Percentiles rank a stretch among this genome's conserved stretches.
These are phyloP conservation scores for Hypholoma sublateritium DNA, from an alignment of 768 basidiomycete genomes.

Conservation along the genomic window DNA sequence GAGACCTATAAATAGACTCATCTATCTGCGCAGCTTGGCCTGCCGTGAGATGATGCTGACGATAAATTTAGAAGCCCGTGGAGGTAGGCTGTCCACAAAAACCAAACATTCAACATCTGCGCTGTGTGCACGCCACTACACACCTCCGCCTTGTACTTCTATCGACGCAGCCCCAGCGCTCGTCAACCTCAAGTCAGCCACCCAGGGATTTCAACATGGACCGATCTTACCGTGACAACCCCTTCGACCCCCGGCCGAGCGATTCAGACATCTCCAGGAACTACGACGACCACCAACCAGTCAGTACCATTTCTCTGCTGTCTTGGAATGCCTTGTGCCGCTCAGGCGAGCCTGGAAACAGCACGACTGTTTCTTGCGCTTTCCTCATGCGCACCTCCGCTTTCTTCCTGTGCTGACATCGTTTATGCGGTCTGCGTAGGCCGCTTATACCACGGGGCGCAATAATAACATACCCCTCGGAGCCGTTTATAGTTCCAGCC, in stretches of 20 bases:
- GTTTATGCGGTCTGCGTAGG: background rate
- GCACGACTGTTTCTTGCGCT: background rate
- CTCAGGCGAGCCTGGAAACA: too few species aligned
- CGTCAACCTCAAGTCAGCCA: background rate
- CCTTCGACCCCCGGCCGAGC: slow-evolving; percentile 2
- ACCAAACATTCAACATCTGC: background rate
- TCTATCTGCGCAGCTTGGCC: too few species aligned
- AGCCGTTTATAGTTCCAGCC: slow-evolving; percentile 5
- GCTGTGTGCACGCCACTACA: background rate
- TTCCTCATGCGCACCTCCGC: too few species aligned
- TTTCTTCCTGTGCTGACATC: background rate
- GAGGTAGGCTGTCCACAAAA: background rate
- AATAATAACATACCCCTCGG: slow-evolving; percentile 18
- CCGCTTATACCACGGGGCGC: background rate
- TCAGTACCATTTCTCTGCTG: too few species aligned
- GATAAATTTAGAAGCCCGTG: background rate
- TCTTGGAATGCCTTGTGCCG: too few species aligned
- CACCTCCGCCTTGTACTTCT: too few species aligned
- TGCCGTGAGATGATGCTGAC: background rate
- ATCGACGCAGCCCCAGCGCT: background rate
- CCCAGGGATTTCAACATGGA: background rate
- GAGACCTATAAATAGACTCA: too few species aligned
- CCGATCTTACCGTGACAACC: slow-evolving; percentile 9
- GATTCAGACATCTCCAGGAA: background rate
- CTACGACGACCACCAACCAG: background rate